A percentile compares a stretch with the other conserved stretches of the same genome.
These are phyloP conservation scores for Coemansia sp. DNA, from an alignment of 192 early-diverging fungal genomes.

Conservation along the genomic window DNA sequence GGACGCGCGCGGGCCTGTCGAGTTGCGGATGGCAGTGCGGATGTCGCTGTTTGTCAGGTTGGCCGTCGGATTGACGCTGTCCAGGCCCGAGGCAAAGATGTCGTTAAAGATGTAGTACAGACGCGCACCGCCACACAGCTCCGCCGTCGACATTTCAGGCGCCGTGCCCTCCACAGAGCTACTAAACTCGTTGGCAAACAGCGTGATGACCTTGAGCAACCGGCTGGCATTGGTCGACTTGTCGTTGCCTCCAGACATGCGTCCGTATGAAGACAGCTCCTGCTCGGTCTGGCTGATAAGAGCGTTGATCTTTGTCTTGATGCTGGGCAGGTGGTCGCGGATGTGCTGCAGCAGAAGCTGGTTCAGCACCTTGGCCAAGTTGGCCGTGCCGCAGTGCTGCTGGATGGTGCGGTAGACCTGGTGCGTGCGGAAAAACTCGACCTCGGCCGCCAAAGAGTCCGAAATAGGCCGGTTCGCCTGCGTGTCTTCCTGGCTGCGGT, in stretches of 20 bases:
- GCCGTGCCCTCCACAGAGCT: slow-evolving; percentile 75
- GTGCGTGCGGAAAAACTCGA: slow-evolving; percentile 66
- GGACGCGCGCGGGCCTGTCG: slow-evolving; percentile 71
- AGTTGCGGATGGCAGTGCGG: slow-evolving; percentile 79
- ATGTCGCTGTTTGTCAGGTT: slow-evolving; percentile 71
- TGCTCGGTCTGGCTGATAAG: slow-evolving; percentile 76
- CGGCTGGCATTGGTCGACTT: slow-evolving; percentile 43
- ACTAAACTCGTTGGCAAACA: slow-evolving; percentile 73
- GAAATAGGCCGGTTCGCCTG: slow-evolving; percentile 65
- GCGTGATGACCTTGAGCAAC: slow-evolving; percentile 66
- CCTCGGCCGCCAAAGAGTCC: slow-evolving; percentile 63
- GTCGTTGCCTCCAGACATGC: slow-evolving; percentile 24
- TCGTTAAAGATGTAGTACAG: slow-evolving; percentile 83
- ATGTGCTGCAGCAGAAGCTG: slow-evolving; percentile 77
- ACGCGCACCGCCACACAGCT: slow-evolving; percentile 76
- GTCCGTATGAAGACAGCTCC: slow-evolving; percentile 67
- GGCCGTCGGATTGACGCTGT: slow-evolving; percentile 67
- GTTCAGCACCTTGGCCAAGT: slow-evolving; percentile 66
- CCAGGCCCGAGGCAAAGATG: slow-evolving; percentile 69
- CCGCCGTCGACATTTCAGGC: slow-evolving; percentile 67
- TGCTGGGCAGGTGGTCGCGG: slow-evolving; percentile 71
- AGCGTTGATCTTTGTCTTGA: slow-evolving; percentile 70
- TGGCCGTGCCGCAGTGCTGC: slow-evolving; percentile 68
- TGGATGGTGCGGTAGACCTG: slow-evolving; percentile 69
- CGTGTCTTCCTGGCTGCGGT: slow-evolving; percentile 81